phyloP scores from a whole-genome alignment of 768 basidiomycete genomes.

The Naganishia randhawae region DNA sequence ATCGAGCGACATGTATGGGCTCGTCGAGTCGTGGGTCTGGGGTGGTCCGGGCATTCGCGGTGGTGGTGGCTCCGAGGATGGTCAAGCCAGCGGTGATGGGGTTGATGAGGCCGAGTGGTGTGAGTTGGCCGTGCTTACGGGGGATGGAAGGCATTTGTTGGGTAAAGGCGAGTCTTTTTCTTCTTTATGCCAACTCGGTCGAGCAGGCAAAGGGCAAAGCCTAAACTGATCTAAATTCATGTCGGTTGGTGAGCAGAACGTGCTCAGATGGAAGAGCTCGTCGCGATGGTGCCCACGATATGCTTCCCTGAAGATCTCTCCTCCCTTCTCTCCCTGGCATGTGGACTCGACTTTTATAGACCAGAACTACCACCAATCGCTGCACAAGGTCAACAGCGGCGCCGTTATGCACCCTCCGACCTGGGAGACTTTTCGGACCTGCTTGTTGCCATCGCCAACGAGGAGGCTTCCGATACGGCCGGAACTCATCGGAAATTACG shows the following conservation, averaged over 20 bases:
- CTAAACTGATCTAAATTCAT: background rate
- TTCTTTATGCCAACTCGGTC: background rate
- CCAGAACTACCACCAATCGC: background rate
- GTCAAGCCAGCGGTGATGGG: too few relatives aligned
- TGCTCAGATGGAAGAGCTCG: constrained; percentile 1
- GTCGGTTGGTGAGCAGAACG: background rate
- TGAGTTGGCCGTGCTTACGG: constrained; percentile 22
- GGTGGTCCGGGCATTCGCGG: too few relatives aligned
- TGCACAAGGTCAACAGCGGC: background rate
- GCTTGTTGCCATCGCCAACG: background rate
- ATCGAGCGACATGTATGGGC: constrained; percentile 18
- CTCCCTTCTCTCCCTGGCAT: constrained; percentile 6
- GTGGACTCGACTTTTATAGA: constrained; percentile 9
- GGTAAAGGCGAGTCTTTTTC: constrained; percentile 1
- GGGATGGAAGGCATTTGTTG: constrained; percentile 17
- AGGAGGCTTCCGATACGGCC: background rate
- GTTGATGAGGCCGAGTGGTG: constrained; percentile 3
- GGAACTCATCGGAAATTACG: background rate
- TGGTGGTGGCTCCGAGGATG: too few relatives aligned
- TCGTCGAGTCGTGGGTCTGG: constrained; percentile 20
- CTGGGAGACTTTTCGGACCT: background rate
- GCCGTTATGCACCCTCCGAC: too few relatives aligned
- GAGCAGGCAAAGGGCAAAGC: too few relatives aligned
- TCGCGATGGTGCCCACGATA: constrained; percentile 16
- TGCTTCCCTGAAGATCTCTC: constrained; percentile 20